phyloP scores from a whole-genome alignment of 2,329 filamentous ascomycete species.

The Xylariaceae sp. region DNA sequence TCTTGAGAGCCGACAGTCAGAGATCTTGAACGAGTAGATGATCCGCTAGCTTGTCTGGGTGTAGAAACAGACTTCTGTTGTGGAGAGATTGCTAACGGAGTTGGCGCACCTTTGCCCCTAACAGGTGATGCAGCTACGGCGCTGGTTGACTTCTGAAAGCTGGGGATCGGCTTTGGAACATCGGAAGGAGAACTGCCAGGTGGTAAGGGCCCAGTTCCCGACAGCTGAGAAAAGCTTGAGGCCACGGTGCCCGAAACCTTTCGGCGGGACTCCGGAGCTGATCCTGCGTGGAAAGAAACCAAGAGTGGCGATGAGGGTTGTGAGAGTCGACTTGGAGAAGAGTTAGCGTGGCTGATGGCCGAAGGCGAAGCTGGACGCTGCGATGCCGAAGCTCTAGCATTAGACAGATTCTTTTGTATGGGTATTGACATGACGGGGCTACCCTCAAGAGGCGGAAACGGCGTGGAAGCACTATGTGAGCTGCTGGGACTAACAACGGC shows the following conservation, averaged over 20 bases:
- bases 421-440: slow-evolving; percentile 78
- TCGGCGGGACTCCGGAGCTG: slow-evolving; percentile 68
- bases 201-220: slow-evolving; percentile 58
- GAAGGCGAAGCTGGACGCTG: slow-evolving; percentile 86
- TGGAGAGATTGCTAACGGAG: slow-evolving; percentile 52
- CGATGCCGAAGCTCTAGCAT: slow-evolving; percentile 59
- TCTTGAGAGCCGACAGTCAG: slow-evolving; percentile 94
- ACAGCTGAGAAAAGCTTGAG: slow-evolving; percentile 76
- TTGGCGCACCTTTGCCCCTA: slow-evolving; percentile 48
- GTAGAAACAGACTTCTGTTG: slow-evolving; percentile 59
- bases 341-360: slow-evolving; percentile 68
- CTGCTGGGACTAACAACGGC: slow-evolving; percentile 42
- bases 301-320: slow-evolving; percentile 82
- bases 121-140: slow-evolving; percentile 51
- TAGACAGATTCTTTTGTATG: slow-evolving; percentile 75
- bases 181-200: slow-evolving; percentile 69
- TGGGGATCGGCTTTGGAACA: slow-evolving; percentile 56
- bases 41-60: slow-evolving; percentile 55
- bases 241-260: slow-evolving; percentile 92
- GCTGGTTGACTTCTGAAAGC: slow-evolving; percentile 55
- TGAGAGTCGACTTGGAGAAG: slow-evolving; percentile 79
- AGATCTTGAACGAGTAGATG: slow-evolving; percentile 71
- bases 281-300: slow-evolving; percentile 89
- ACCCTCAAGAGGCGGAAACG: slow-evolving; percentile 69
- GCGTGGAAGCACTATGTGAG: slow-evolving; percentile 45